These are phyloP conservation scores for Triglochin maritima DNA, from an alignment of 106 monocot species.

Conservation along the genomic window DNA sequence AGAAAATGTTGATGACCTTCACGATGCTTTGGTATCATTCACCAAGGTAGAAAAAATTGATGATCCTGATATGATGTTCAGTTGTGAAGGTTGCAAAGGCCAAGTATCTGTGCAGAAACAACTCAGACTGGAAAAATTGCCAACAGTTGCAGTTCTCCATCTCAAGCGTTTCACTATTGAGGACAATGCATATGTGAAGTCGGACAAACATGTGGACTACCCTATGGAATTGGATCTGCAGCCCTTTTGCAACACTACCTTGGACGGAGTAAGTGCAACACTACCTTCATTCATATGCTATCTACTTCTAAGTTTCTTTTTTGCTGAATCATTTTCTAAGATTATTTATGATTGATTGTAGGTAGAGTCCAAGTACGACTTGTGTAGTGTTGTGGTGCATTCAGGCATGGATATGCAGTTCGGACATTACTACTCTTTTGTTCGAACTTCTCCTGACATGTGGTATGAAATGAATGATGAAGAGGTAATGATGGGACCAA, in stretches of 20 bases:
- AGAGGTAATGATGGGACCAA: background rate
- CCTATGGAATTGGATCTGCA: conserved; percentile 49
- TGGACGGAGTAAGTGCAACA: conserved; percentile 14
- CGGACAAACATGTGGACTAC: conserved; percentile 45
- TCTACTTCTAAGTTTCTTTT: too few species aligned
- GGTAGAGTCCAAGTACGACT: conserved; percentile 38
- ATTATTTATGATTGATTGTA: conserved; percentile 8
- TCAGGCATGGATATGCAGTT: conserved; percentile 9
- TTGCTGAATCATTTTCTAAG: background rate
- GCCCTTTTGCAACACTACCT: conserved; percentile 33
- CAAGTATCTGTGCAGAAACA: conserved; percentile 44
- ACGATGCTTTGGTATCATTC: conserved; percentile 50
- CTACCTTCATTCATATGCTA: background rate
- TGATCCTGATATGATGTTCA: conserved; percentile 36
- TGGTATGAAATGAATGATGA: conserved; percentile 50
- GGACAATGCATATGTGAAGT: conserved; percentile 28
- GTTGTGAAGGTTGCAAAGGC: conserved; percentile 51
- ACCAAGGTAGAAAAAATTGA: conserved; percentile 57
- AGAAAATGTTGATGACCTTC: conserved; percentile 26
- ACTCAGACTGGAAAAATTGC: conserved; percentile 45
- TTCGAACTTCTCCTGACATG: conserved; percentile 38
- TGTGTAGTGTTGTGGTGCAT: conserved; percentile 59
- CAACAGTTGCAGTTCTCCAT: conserved; percentile 52
- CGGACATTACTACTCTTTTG: conserved; percentile 46
- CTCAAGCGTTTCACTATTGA: conserved; percentile 56